Evolutionary conservation across 257 asterid species (phyloP).

Genomic region (Marsdenia floribunda): DNA sequence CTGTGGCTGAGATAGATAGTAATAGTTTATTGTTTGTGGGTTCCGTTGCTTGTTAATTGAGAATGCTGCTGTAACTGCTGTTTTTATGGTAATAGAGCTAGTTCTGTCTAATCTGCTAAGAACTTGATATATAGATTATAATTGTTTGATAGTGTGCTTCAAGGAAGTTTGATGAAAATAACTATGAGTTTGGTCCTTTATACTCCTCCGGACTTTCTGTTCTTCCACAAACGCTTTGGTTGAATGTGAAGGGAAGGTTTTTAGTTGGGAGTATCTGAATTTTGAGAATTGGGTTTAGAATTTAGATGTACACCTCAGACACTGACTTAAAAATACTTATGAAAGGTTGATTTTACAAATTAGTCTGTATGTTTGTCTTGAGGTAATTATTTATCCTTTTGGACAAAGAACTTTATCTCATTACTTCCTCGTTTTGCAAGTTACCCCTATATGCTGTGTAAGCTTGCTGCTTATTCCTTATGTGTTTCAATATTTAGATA

Average conservation of each 20-base stretch:
- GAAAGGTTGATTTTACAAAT: background rate
- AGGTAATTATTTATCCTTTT: background rate
- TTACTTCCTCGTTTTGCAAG: background rate
- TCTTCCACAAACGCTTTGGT: background rate
- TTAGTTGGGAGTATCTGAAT: background rate
- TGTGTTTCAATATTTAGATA: background rate
- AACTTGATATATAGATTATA: background rate
- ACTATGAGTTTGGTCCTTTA: background rate
- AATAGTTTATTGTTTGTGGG: slow-evolving; percentile 2
- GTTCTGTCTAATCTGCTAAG: background rate
- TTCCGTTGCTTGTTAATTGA: background rate
- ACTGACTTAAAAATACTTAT: background rate
- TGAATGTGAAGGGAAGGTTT: background rate
- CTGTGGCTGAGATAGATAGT: background rate
- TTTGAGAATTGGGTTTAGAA: background rate
- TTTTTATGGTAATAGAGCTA: background rate
- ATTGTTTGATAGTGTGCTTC: background rate
- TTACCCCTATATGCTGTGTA: background rate
- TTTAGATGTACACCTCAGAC: background rate
- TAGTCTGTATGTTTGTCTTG: background rate
- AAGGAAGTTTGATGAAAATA: background rate
- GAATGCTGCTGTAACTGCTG: too few species aligned
- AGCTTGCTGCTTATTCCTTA: background rate
- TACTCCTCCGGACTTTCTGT: background rate
- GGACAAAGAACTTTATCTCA: background rate